Evolutionary conservation across 2,329 filamentous ascomycete species (phyloP).

Genomic region (Xylaria sp.): DNA sequence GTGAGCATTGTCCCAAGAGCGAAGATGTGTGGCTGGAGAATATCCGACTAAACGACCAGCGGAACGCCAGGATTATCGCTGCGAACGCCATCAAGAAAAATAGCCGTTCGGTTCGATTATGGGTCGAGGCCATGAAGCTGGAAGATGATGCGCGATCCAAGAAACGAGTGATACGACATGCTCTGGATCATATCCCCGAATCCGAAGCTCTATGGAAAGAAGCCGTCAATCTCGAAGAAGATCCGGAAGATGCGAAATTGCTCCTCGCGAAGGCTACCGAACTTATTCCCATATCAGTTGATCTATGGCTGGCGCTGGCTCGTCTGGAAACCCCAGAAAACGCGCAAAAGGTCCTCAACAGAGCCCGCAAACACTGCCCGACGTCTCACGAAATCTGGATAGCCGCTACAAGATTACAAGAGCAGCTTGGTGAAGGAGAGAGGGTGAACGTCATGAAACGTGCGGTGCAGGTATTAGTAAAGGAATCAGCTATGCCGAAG

Average conservation of each 20-base stretch:
- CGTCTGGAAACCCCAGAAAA: constrained; percentile 90
- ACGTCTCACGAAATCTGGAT: constrained; percentile 98
- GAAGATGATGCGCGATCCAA: constrained; percentile 85
- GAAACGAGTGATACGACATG: constrained; percentile 91
- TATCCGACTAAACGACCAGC: constrained; percentile 89
- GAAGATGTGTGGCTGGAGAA: constrained; percentile 97
- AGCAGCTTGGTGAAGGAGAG: constrained; percentile 81
- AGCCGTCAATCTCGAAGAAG: constrained; percentile 93
- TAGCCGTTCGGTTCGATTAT: constrained; percentile 85
- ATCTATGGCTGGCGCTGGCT: constrained; percentile 93
- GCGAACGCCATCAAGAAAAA: constrained; percentile 94
- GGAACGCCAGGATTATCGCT: constrained; percentile 95
- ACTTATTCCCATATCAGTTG: constrained; percentile 91
- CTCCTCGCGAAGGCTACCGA: constrained; percentile 95
- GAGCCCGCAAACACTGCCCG: constrained; percentile 90
- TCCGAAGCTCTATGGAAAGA: constrained; percentile 99
- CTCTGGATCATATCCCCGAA: constrained; percentile 90
- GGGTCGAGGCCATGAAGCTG: constrained; percentile 95
- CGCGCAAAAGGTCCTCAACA: constrained; percentile 94
- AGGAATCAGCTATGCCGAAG: constrained; percentile 95
- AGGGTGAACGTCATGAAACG: constrained; percentile 95
- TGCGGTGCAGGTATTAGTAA: constrained; percentile 86
- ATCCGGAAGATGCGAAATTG: constrained; percentile 85
- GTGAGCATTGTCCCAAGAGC: constrained; percentile 89
- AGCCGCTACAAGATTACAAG: constrained; percentile 88